Conservation (phyloP, 345 rosid genomes). For the Corymbia maculata region DNA sequence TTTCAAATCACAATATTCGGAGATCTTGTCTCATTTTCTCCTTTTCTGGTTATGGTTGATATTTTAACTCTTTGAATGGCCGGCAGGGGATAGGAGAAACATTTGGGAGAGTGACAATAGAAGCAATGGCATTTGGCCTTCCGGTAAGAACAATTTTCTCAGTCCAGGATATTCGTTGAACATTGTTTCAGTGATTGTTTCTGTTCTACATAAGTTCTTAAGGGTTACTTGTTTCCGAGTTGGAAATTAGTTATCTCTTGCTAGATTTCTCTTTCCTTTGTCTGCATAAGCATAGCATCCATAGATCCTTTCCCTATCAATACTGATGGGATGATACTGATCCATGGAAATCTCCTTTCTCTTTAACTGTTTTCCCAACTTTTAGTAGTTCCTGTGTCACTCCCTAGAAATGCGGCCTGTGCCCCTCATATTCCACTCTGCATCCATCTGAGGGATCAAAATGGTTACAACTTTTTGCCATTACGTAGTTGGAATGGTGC, state of each 20-base stretch:
- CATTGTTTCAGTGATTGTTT: background rate
- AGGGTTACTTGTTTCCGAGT: background rate
- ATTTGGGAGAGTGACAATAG: slow-evolving; percentile 93
- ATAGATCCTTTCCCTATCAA: background rate
- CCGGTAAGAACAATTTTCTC: slow-evolving; percentile 28
- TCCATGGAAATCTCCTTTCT: background rate
- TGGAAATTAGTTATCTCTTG: background rate
- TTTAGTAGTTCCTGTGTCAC: background rate
- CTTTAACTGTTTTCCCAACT: background rate
- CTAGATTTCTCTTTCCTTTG: background rate
- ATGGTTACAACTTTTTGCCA: background rate
- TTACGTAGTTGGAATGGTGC: background rate
- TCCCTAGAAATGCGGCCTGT: background rate
- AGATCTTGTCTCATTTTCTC: background rate
- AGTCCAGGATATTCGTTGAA: background rate
- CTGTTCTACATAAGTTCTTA: background rate
- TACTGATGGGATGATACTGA: background rate
- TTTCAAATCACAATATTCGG: background rate
- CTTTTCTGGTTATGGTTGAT: background rate
- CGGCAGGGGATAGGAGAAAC: slow-evolving; percentile 85
- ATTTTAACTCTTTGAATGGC: background rate
- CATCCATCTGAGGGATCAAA: background rate
- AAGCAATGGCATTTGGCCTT: slow-evolving; percentile 93
- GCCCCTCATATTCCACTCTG: background rate
- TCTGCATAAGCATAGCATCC: background rate